Evolutionary conservation across 2,329 filamentous ascomycete genomes (phyloP).

Genomic region (Aspergillus candidus): DNA sequence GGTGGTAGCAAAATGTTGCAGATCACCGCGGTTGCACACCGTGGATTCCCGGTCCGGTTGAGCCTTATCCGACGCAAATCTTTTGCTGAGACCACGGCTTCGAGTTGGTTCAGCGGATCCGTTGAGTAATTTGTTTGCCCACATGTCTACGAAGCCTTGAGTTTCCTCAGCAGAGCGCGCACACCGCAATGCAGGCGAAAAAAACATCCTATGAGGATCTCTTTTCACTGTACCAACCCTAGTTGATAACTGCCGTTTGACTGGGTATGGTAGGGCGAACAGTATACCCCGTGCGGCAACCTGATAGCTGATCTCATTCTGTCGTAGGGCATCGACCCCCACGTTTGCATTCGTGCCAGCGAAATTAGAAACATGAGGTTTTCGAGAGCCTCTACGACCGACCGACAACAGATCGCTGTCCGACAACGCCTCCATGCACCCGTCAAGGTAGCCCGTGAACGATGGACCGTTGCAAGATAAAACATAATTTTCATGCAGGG

Average conservation of each 20-base stretch:
- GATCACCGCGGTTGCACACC: slow-evolving; percentile 2
- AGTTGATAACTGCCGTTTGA: slow-evolving; percentile 55
- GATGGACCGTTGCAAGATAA: slow-evolving; percentile 65
- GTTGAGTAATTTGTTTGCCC: slow-evolving; percentile 30
- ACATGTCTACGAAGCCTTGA: slow-evolving; percentile 55
- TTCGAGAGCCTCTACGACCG: slow-evolving; percentile 39
- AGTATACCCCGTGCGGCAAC: slow-evolving; percentile 80
- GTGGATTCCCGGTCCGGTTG: not conserved
- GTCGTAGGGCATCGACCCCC: slow-evolving; percentile 63
- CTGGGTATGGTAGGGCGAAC: slow-evolving; percentile 77
- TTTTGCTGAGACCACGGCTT: not conserved
- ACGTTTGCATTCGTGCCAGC: slow-evolving; percentile 49
- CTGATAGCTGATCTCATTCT: slow-evolving; percentile 93
- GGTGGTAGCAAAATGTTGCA: slow-evolving; percentile 14
- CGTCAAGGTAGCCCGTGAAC: slow-evolving; percentile 71
- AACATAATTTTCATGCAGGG: slow-evolving; percentile 88
- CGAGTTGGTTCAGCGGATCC: slow-evolving; percentile 32
- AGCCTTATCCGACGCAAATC: too few species aligned
- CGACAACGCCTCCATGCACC: slow-evolving; percentile 81
- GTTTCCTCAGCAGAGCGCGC: slow-evolving; percentile 82
- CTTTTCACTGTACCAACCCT: slow-evolving; percentile 30
- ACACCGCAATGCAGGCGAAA: slow-evolving; percentile 74
- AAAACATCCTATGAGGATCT: slow-evolving; percentile 85
- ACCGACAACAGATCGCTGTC: slow-evolving; percentile 80
- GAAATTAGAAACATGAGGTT: slow-evolving; percentile 48